Evolutionary conservation across 208 protist species (phyloP), one percentile per base, ranked within the genome.

Genomic region (Leishmania aethiopica): DNA sequence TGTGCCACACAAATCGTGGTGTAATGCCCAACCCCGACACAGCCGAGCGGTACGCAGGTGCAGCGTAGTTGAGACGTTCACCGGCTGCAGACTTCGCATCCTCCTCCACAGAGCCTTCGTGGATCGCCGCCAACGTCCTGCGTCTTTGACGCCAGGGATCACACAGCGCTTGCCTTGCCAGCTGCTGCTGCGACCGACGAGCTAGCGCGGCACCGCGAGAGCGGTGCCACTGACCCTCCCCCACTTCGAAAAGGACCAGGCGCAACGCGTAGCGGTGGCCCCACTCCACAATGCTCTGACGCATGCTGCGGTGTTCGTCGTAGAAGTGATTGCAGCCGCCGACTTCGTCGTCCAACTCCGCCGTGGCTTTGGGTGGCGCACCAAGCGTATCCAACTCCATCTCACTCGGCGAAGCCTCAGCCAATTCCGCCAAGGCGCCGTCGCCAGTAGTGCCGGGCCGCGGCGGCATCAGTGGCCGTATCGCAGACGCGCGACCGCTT

Each of bases 191-290:
- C 45, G 70, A 74, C 25, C 1, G 40, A 37, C n/a, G 17, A 55
- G 70, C 70, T 32, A 74, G 70, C 40, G 25, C 70, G 47, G 70
- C 45, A 53, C 1, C 28, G 70, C 42, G 42, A 45, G 42, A 45
- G 0, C 75, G 78, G 22, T 86, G 83, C 83, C 83, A 80, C 59
- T 42, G 42, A 15, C 70, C 75, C 55, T 82, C 83, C 2, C 42
- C 47, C 10, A 83, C 59, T 28, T 79, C 42, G 28, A 86, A 76
- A 28, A 86, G 74, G 47, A 80, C 32, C 19, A 86, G 74, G 1
- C 78, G 83, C 37, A 86, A 57, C 8, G 83, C 78, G 67, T 86
- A 86, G 55, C 83, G 78, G 10, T 51, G 66, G 37, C 62, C 32
- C 83, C 83, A 86, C 57, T 67, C 53, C 11, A 57, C 72, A 55